Base-by-base conservation (phyloP, 2,329 filamentous ascomycete species). In the Botrytis paeoniae region DNA sequence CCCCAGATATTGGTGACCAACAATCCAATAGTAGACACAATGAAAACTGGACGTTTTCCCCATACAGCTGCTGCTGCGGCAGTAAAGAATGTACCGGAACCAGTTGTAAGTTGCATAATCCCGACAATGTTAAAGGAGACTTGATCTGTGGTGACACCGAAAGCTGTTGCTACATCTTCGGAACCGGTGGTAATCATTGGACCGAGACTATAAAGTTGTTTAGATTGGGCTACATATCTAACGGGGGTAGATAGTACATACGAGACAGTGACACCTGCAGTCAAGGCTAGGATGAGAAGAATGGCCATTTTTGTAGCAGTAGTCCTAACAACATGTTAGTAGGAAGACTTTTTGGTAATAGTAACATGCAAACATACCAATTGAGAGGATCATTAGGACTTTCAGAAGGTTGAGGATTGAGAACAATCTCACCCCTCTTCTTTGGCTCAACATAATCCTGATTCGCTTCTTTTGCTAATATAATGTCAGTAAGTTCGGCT, bases 301-400 rank as follows among this genome's bases (percentile, higher is more conserved):
- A 79, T 77, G 1, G 78, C 69, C 68, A 79, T 75, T 70, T 80
- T 80, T 29, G 74, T 78, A 22, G 71, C 51, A 32, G 62, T 72
- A 37, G 78, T 60, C 70, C 70, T 71, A 48, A 16, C 9, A 60
- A 8, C 22, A 45, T 37, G 61, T 66, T 66, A 66, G 32, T 35
- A 29, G 18, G 32, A n/a, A 66, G 43, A 48, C 41, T 43, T 70
- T 63, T 78, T 81, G 16, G 10, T 7, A 71, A 81, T 82, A 29
- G 59, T 57, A 73, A 9, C 64, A 62, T n/a, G 51, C 51, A 81
- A 41, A 18, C 54, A 29, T 66, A 68, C 86, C 86, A 88, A 75
- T 86, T 85, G 73, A 88, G 80, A 59, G 86, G 86, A 77, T 88
- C 86, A 76, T 88, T 85, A 61, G 85, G 84, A n/a, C 84, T 85